Evolutionary conservation across 2,329 filamentous ascomycete genomes (phyloP).

Genomic region (Xylaria multiplex): DNA sequence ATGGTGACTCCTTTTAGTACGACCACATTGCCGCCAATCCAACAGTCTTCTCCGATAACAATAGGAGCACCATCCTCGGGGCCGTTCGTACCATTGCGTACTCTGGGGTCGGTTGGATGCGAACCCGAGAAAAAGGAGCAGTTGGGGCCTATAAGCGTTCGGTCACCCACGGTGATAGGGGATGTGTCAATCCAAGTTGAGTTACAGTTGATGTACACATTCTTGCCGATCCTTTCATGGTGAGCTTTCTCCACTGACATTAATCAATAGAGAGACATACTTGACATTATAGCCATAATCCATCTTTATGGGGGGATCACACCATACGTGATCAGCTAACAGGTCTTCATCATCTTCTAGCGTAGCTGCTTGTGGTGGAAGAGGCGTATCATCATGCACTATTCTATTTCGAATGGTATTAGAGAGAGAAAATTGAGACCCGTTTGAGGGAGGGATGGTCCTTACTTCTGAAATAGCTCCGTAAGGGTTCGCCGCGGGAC

Average conservation of each 20-base stretch:
- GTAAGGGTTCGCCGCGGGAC: constrained; percentile 69
- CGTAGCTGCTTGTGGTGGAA: constrained; percentile 68
- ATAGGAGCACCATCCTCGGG: constrained; percentile 81
- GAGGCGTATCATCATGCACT: constrained; percentile 66
- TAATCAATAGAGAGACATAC: constrained; percentile 47
- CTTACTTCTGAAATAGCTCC: constrained; percentile 78
- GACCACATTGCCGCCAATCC: constrained; percentile 77
- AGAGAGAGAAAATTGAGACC: constrained; percentile 6
- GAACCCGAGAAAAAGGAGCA: constrained; percentile 78
- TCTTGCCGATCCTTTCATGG: constrained; percentile 65
- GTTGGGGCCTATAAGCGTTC: constrained; percentile 82
- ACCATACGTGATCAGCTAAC: constrained; percentile 72
- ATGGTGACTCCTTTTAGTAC: constrained; percentile 82
- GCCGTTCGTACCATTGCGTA: constrained; percentile 78
- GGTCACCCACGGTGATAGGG: constrained; percentile 76
- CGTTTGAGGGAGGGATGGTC: constrained; percentile 4
- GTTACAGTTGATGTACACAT: constrained; percentile 80
- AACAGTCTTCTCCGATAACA: constrained; percentile 81
- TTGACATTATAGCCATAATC: constrained; percentile 83
- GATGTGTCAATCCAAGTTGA: constrained; percentile 82
- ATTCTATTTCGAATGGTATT: constrained; percentile 59
- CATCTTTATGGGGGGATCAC: constrained; percentile 74
- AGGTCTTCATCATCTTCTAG: constrained; percentile 72
- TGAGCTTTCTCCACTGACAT: constrained; percentile 30
- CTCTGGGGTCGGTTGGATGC: constrained; percentile 78